Evolutionary conservation across 306 rosid species (phyloP), one percentile per base, ranked within the genome.

Genomic region (Cicer yamashitae): DNA sequence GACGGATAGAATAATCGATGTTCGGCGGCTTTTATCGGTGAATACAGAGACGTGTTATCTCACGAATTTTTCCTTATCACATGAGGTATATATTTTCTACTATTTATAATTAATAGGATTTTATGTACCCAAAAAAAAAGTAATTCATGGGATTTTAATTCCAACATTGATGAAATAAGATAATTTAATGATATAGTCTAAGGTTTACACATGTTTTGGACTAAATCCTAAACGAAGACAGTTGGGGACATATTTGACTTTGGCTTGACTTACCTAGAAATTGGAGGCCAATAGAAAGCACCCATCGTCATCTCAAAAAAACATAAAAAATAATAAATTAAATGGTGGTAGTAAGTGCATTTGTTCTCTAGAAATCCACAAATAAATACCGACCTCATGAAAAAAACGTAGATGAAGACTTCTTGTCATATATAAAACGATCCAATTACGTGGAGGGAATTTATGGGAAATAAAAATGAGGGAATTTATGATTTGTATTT

Each of bases 1-100:
- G n/a, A 96, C 99, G 6, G 99, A 96, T 82, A 92, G 83, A 59
- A 92, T 92, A 6, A 90, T 96, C 37, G 99, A 96, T 59, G 85
- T 92, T 64, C 90, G 87, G 14, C 88, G 97, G 8, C 87, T 96
- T 15, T 59, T 96, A 61, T 82, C 89, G 1, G 96, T 86, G 56
- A 85, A 87, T n/a, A 86, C 78, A 0, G 92, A 89, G 67, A 90
- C 96, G 5, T 92, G 99, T 77, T 80, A 79, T 78, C 54, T 96
- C 82, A 92, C 99, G 2, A 92, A 86, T 71, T 91, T 90, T 84
- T 87, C 97, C 6, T 79, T 93, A 2, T 80, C 90, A 10, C 98
- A 93, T 40, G 98, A 91, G 97, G 98, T 30, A 30, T 93, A 88
- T 78, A 66, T 68, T 54, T 0, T 13, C 41, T 30, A 14, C 6